Percentiles rank a stretch among this genome's conserved stretches.
These are phyloP conservation scores for Aschersonia sp. DNA, from an alignment of 2,329 filamentous ascomycete genomes.

Conservation along the genomic window DNA sequence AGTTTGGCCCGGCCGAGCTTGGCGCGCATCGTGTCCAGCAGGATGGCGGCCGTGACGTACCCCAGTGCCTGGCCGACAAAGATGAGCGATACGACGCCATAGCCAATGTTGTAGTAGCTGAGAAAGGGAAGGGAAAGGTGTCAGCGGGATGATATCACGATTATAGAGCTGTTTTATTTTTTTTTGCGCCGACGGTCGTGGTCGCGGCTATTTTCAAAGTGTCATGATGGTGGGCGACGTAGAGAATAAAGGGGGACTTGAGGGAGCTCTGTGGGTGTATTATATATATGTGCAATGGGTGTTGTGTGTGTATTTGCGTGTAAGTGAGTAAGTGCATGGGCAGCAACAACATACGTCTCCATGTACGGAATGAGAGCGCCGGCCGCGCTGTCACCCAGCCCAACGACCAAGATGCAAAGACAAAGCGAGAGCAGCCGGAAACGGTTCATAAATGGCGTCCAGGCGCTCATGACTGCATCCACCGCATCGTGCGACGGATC, in stretches of 20 bases:
- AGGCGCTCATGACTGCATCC: conserved; percentile 40
- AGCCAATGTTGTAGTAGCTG: conserved; percentile 57
- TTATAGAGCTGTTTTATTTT: too few species aligned
- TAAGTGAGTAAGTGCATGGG: not conserved
- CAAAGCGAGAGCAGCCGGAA: conserved; percentile 53
- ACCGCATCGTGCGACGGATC: conserved; percentile 18
- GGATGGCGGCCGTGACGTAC: conserved; percentile 58
- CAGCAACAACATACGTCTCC: conserved; percentile 32
- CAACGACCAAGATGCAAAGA: conserved; percentile 52
- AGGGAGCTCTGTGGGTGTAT: too few species aligned
- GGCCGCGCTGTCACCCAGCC: conserved; percentile 60
- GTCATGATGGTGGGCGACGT: not conserved
- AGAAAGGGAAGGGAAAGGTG: too few species aligned
- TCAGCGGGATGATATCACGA: too few species aligned
- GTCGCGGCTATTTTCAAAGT: not conserved
- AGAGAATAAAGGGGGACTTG: not conserved
- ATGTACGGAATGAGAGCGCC: conserved; percentile 74
- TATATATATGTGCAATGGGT: too few species aligned
- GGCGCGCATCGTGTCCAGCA: conserved; percentile 48
- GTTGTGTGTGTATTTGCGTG: too few species aligned
- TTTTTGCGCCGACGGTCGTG: too few species aligned
- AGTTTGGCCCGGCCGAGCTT: conserved; percentile 51
- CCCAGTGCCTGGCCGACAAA: conserved; percentile 67
- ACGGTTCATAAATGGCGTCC: conserved; percentile 51
- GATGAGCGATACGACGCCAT: conserved; percentile 66